Percentiles rank a stretch among this genome's conserved stretches.
Evolutionary conservation across 768 basidiomycete species (phyloP).

Genomic region (Pilatotrama ljubarskyi): DNA sequence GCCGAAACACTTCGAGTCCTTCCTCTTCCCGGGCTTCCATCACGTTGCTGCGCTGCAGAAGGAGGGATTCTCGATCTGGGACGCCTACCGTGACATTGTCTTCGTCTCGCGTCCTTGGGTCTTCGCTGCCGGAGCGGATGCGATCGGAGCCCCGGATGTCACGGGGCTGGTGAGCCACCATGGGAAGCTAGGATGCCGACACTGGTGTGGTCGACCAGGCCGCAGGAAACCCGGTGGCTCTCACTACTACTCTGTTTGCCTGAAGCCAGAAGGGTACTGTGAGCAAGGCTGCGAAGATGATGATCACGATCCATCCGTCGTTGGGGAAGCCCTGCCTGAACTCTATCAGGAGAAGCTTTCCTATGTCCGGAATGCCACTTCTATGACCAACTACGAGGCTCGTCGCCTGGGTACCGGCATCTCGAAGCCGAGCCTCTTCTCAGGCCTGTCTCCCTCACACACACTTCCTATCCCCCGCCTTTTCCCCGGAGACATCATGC

Average conservation of each 20-base stretch:
- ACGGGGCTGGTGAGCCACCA: constrained; percentile 38
- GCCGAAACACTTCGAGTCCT: constrained; percentile 34
- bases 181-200: constrained; percentile 36
- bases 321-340: background rate
- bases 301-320: constrained; percentile 27
- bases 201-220: constrained; percentile 33
- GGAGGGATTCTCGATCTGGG: constrained; percentile 32
- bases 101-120: constrained; percentile 3
- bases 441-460: constrained; percentile 24
- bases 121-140: constrained; percentile 7
- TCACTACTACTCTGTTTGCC: constrained; percentile 36
- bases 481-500: constrained; percentile 42
- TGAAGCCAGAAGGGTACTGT: constrained; percentile 27
- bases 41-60: constrained; percentile 30
- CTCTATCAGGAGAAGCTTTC: constrained; percentile 25
- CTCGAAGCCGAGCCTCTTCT: constrained; percentile 36
- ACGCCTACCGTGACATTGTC: constrained; percentile 9
- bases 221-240: constrained; percentile 28
- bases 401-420: constrained; percentile 35
- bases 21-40: constrained; percentile 31
- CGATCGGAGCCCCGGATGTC: constrained; percentile 19
- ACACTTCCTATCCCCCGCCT: constrained; percentile 31
- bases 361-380: constrained; percentile 20
- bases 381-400: constrained; percentile 28
- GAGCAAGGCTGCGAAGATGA: constrained; percentile 32